Evolutionary conservation across 176 grass and related monocot species (phyloP).

Genomic region (Zea luxurians): DNA sequence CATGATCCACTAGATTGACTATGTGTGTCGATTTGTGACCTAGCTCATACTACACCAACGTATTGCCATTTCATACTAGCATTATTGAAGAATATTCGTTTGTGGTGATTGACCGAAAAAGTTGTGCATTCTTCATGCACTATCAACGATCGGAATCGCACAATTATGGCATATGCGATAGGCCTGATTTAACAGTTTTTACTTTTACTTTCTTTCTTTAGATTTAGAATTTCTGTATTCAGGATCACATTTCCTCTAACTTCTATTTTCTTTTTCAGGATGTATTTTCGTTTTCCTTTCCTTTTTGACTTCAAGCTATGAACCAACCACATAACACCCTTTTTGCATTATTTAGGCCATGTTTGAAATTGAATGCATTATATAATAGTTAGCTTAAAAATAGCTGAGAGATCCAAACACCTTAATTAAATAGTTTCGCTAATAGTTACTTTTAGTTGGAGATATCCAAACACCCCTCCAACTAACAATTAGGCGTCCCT

Average conservation of each 20-base stretch:
- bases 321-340: not conserved
- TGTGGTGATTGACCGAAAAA: constrained; percentile 17
- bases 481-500: too few species aligned
- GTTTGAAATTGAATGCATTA: too few species aligned
- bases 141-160: not conserved
- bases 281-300: not conserved
- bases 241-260: not conserved
- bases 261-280: not conserved
- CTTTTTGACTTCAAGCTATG: not conserved
- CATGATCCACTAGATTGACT: constrained; percentile 20
- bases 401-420: too few species aligned
- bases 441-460: too few species aligned
- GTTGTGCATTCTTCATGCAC: not conserved
- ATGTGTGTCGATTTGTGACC: not conserved
- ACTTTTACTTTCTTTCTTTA: not conserved
- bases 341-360: too few species aligned
- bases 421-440: too few species aligned
- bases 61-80: constrained; percentile 1
- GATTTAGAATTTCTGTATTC: not conserved
- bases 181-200: not conserved
- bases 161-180: not conserved
- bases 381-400: too few species aligned
- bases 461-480: too few species aligned
- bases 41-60: not conserved
- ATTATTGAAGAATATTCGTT: constrained; percentile 11